Percentiles rank a stretch among this genome's conserved stretches.
Evolutionary conservation across 345 rosid species (phyloP).

Genomic region (Citrus medica): DNA sequence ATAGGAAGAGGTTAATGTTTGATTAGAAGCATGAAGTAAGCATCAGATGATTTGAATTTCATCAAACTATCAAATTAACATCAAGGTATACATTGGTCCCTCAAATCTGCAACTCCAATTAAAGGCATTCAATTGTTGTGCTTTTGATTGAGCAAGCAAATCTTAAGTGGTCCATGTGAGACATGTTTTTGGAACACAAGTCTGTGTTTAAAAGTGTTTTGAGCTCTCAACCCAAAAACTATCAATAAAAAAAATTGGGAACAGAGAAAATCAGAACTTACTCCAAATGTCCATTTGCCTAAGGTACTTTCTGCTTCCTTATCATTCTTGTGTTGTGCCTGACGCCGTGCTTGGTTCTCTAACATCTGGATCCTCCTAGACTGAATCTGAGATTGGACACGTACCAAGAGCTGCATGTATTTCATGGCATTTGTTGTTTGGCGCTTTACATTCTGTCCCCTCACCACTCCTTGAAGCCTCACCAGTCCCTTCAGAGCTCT

Average conservation of each 20-base stretch:
- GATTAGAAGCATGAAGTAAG: too few relatives aligned
- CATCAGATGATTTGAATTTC: too few relatives aligned
- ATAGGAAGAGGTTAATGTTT: too few relatives aligned
- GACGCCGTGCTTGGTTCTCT: slow-evolving; percentile 67
- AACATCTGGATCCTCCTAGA: slow-evolving; percentile 89
- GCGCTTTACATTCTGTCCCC: slow-evolving; percentile 87
- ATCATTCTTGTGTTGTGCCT: slow-evolving; percentile 44
- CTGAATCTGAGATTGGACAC: slow-evolving; percentile 95
- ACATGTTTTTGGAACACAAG: not conserved
- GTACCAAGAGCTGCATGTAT: slow-evolving; percentile 86
- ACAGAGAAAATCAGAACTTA: slow-evolving; percentile 28
- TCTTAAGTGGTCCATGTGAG: not conserved
- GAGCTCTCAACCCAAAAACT: not conserved
- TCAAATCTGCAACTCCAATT: not conserved
- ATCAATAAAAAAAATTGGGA: not conserved
- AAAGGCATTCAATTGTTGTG: not conserved
- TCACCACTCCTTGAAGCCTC: slow-evolving; percentile 95
- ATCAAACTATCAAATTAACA: not conserved
- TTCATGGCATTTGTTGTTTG: slow-evolving; percentile 90
- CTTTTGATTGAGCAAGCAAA: not conserved
- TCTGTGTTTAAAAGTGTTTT: not conserved
- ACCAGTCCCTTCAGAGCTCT: slow-evolving; percentile 90
- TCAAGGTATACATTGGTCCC: not conserved
- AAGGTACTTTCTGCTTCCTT: slow-evolving; percentile 55
- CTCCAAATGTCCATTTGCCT: slow-evolving; percentile 54